These are phyloP conservation scores for Colletotrichum sp. DNA, from an alignment of 2,329 filamentous ascomycete genomes.

Conservation along the genomic window DNA sequence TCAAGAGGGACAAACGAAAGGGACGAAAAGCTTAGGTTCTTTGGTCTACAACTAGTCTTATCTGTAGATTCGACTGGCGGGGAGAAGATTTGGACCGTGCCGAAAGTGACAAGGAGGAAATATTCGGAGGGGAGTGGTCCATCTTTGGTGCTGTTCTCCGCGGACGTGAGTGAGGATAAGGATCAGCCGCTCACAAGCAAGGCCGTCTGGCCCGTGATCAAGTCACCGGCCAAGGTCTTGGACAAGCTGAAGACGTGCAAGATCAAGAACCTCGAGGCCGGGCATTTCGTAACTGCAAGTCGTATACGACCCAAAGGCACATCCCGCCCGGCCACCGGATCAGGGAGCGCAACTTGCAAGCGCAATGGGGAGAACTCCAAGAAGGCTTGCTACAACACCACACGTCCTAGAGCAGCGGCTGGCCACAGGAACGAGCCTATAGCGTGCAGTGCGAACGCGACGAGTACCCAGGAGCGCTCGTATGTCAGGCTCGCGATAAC, in stretches of 20 bases:
- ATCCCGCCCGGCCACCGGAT: not conserved
- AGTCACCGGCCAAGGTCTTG: not conserved
- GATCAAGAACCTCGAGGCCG: not conserved
- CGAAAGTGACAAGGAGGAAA: too few species aligned
- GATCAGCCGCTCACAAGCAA: not conserved
- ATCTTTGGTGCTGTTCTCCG: too few species aligned
- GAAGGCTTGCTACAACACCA: not conserved
- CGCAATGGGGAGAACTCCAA: not conserved
- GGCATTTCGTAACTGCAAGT: not conserved
- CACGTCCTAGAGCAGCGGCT: not conserved
- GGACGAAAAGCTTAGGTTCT: too few species aligned
- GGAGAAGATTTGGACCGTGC: too few species aligned
- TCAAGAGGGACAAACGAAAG: too few species aligned
- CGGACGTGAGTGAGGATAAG: too few species aligned
- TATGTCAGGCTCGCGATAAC: slow-evolving; percentile 3
- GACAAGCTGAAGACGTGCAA: not conserved
- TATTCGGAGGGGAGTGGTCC: too few species aligned
- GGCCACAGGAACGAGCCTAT: not conserved
- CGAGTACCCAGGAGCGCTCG: not conserved
- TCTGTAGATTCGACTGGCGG: too few species aligned
- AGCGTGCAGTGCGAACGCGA: not conserved
- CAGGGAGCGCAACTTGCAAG: not conserved
- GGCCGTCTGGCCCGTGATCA: not conserved
- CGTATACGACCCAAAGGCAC: not conserved
- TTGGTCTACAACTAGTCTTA: too few species aligned